Conservation (phyloP, 495 filamentous ascomycete species). For the Peziza echinospora region DNA sequence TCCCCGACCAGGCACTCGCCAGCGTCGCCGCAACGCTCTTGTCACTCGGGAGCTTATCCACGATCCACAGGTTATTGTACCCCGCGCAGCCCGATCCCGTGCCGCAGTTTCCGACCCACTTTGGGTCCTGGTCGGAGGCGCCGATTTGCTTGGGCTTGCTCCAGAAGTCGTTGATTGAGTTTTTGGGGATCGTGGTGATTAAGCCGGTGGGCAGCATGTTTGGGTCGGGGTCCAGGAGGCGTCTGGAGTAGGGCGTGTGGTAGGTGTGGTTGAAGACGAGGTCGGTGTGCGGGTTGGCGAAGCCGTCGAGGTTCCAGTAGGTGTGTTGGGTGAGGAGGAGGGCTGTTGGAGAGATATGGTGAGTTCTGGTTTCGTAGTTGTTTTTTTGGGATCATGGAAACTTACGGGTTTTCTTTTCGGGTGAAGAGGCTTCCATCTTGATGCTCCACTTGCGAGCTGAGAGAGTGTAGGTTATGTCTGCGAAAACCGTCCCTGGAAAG, state of each 20-base stretch:
- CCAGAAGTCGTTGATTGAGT: conserved; percentile 50
- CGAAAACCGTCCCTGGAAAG: conserved; percentile 53
- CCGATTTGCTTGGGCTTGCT: conserved; percentile 41
- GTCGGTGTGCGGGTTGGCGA: conserved; percentile 33
- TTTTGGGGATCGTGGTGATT: conserved; percentile 35
- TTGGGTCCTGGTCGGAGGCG: conserved; percentile 22
- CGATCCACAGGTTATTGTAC: conserved; percentile 57
- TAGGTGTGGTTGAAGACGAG: conserved; percentile 49
- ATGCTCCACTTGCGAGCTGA: conserved; percentile 29
- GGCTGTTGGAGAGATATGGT: too few species aligned
- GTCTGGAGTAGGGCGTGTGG: conserved; percentile 46
- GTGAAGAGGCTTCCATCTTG: conserved; percentile 31
- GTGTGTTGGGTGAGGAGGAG: conserved; percentile 59
- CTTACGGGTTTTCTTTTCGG: conserved; percentile 29
- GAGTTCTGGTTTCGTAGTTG: too few species aligned
- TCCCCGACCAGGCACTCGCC: conserved; percentile 38
- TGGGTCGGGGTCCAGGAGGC: conserved; percentile 44
- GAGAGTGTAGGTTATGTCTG: conserved; percentile 50
- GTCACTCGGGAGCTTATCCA: conserved; percentile 36
- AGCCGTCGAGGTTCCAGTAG: conserved; percentile 76
- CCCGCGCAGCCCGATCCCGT: conserved; percentile 42
- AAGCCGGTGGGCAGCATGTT: conserved; percentile 53
- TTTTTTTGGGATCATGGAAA: too few species aligned
- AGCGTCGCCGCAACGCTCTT: conserved; percentile 34
- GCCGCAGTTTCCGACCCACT: conserved; percentile 45